phyloP scores from a whole-genome alignment of 257 asterid species.

The Solanum ossicruentum region DNA sequence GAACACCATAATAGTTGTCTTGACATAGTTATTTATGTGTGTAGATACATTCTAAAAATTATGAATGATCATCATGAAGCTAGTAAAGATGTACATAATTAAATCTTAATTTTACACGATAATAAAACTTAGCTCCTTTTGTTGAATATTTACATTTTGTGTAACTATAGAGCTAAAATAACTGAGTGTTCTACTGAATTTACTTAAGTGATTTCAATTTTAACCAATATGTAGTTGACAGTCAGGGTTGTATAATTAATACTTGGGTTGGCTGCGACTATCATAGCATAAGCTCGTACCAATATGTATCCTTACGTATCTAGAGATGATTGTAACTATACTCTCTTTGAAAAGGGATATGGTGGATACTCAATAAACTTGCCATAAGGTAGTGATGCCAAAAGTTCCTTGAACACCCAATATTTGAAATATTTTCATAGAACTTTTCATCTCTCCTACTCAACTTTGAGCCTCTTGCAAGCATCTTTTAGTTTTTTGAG shows the following conservation, averaged over 20 bases:
- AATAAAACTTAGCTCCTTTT: not conserved
- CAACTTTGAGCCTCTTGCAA: not conserved
- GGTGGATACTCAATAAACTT: too few relatives aligned
- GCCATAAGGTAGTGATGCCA: too few relatives aligned
- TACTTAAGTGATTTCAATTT: not conserved
- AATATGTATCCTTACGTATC: too few relatives aligned
- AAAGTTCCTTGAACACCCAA: not conserved
- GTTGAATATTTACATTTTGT: not conserved
- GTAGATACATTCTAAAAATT: not conserved
- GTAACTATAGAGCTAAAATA: too few relatives aligned
- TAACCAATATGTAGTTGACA: too few relatives aligned
- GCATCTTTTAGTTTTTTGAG: constrained; percentile 8
- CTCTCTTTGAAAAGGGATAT: too few relatives aligned
- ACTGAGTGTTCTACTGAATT: not conserved
- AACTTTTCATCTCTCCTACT: not conserved
- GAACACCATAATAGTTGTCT: not conserved
- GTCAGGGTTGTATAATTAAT: too few relatives aligned
- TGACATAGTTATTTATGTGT: not conserved
- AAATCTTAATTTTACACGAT: not conserved
- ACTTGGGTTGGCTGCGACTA: too few relatives aligned
- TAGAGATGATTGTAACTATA: too few relatives aligned
- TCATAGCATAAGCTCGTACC: too few relatives aligned
- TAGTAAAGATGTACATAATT: not conserved
- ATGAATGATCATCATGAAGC: not conserved
- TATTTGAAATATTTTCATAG: constrained; percentile 1